Percentiles rank a stretch among this genome's conserved stretches.
Evolutionary conservation across 352 stramenopile genomes (phyloP).

Genomic region (Globisporangium nunn): DNA sequence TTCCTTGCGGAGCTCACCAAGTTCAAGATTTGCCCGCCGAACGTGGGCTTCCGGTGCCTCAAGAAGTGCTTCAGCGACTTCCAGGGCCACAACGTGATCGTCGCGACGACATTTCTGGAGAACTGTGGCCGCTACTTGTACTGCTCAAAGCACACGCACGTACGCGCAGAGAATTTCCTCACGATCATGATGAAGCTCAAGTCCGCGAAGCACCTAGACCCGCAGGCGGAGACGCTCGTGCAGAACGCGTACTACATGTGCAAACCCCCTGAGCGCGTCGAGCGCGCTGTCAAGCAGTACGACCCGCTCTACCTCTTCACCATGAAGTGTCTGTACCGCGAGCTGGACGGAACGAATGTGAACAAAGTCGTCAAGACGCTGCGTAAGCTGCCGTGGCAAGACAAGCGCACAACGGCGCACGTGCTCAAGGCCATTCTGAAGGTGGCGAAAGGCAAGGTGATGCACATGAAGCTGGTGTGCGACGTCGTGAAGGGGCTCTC

Average conservation of each 20-base stretch:
- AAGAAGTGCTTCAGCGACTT: slow-evolving; percentile 95
- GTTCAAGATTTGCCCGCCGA: slow-evolving; percentile 93
- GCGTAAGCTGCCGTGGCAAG: slow-evolving; percentile 90
- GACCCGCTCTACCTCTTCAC: slow-evolving; percentile 91
- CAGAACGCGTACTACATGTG: slow-evolving; percentile 93
- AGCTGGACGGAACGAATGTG: slow-evolving; percentile 72
- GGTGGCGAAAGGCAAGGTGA: slow-evolving; percentile 85
- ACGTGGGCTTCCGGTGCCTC: slow-evolving; percentile 91
- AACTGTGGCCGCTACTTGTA: slow-evolving; percentile 95
- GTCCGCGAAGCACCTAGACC: slow-evolving; percentile 89
- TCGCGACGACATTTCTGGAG: slow-evolving; percentile 95
- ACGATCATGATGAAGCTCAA: slow-evolving; percentile 95
- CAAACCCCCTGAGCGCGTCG: slow-evolving; percentile 81
- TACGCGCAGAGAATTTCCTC: slow-evolving; percentile 86
- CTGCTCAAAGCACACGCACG: slow-evolving; percentile 91
- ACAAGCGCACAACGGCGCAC: slow-evolving; percentile 45
- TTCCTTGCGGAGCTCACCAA: slow-evolving; percentile 97
- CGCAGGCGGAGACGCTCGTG: slow-evolving; percentile 82
- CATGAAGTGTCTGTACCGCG: slow-evolving; percentile 83
- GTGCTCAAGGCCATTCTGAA: slow-evolving; percentile 91
- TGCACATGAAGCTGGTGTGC: slow-evolving; percentile 84
- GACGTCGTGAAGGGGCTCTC: slow-evolving; percentile 83
- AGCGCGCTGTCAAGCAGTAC: slow-evolving; percentile 65
- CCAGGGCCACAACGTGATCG: slow-evolving; percentile 92
- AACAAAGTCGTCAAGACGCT: slow-evolving; percentile 92